Evolutionary conservation across 805 yeast species (phyloP).

Genomic region (Myxozyma sirexii): DNA sequence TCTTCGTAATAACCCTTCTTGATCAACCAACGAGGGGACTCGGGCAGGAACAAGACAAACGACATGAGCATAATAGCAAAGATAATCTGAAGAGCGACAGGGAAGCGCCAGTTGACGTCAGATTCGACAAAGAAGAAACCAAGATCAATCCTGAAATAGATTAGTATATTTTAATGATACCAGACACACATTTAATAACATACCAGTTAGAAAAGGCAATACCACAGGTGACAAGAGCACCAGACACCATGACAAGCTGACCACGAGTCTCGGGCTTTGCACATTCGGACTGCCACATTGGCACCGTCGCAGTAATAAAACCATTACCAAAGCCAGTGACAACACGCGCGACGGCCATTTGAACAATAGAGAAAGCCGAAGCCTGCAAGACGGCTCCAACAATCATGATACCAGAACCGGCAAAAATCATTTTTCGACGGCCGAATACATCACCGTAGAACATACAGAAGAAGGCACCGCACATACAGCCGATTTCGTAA

Average conservation of each 20-base stretch:
- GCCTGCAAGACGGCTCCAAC: slow-evolving; percentile 63
- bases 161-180: no score
- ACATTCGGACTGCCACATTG: slow-evolving; percentile 79
- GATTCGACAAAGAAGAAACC: slow-evolving; percentile 60
- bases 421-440: slow-evolving; percentile 62
- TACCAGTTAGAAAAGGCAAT: slow-evolving; percentile 66
- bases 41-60: slow-evolving; percentile 66
- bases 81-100: slow-evolving; percentile 70
- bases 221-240: slow-evolving; percentile 71
- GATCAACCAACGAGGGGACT: slow-evolving; percentile 83
- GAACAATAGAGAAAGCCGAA: slow-evolving; percentile 61
- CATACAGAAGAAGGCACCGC: slow-evolving; percentile 68
- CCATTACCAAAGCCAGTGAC: slow-evolving; percentile 78
- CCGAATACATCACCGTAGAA: slow-evolving; percentile 64
- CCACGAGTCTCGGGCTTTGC: slow-evolving; percentile 70
- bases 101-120: slow-evolving; percentile 69
- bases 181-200: neutral
- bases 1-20: slow-evolving; percentile 65
- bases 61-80: slow-evolving; percentile 61
- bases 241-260: slow-evolving; percentile 66
- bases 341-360: slow-evolving; percentile 73
- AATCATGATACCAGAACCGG: slow-evolving; percentile 59
- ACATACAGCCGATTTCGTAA: slow-evolving; percentile 75
- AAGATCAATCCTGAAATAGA: slow-evolving; percentile 56
- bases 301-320: slow-evolving; percentile 72